Evolutionary conservation across 176 grass and related monocot genomes (phyloP), one percentile per base, ranked within the genome.

Genomic region (Juncus effusus): DNA sequence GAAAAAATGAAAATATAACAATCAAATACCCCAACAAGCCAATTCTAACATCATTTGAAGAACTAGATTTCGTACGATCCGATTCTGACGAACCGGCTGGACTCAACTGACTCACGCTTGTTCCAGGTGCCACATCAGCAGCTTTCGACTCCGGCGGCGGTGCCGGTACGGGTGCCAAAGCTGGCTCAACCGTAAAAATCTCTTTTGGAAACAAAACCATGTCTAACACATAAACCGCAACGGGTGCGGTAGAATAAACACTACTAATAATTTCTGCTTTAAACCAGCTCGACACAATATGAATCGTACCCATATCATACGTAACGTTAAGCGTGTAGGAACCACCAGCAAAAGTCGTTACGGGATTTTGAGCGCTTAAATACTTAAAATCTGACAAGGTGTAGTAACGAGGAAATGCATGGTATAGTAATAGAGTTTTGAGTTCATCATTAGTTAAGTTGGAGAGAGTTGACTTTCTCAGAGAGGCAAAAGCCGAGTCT

Each of bases 381-480:
- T 92, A 89, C 63, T 74, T 74, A 78, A 97, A 97, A 54, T 89
- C 76, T 5, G 94, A 65, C 11, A 97, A 78, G 8, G 94, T 60
- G 88, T 97, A 97, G 82, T 75, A 97, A 44, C 55, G 55, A 7
- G 88, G 72, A 66, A 97, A 79, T 68, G 85, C 94, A 64, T 97
- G 94, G 75, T 84, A 97, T 16, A 97, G 80, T 37, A 97, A 68
- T 58, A 97, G 85, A 51, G 68, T 62, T 69, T 81, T 89, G 72
- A 97, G 80, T 69, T 92, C 85, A 77, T 92, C 88, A 12, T 61
- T 37, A 64, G 94, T 92, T 52, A 97, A 88, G 85, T 89, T 92
- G 51, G 85, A 59, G 71, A 97, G 85, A 59, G 83, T 91, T 6
- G 44, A 47, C 19, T 64, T 75, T 74, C 84, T 82, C 51, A 97